Conservation (phyloP, 805 yeast genomes). For the Jamesozyma piceae region DNA sequence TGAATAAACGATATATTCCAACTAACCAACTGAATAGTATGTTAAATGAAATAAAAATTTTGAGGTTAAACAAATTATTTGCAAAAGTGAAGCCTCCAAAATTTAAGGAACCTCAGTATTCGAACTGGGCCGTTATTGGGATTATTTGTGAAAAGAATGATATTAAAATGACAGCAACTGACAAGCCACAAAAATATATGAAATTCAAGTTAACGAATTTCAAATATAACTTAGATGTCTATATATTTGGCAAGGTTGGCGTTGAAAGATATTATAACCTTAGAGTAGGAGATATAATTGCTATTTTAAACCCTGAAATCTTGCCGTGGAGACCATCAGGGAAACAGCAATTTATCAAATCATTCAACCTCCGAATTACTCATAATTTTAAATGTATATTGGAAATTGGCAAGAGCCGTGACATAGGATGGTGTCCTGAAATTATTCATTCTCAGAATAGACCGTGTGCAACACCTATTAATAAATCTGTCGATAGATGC, state of each 20-base stretch:
- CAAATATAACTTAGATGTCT: slow-evolving; percentile 46
- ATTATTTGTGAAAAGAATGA: slow-evolving; percentile 50
- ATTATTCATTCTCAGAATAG: slow-evolving; percentile 41
- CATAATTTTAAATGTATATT: slow-evolving; percentile 45
- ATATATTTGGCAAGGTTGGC: slow-evolving; percentile 53
- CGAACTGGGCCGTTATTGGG: slow-evolving; percentile 79
- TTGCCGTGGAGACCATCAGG: slow-evolving; percentile 31
- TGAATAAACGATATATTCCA: slow-evolving; percentile 41
- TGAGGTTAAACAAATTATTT: slow-evolving; percentile 49
- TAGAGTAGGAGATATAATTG: slow-evolving; percentile 63
- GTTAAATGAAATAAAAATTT: slow-evolving; percentile 42
- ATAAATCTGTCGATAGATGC: slow-evolving; percentile 41
- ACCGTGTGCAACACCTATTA: slow-evolving; percentile 53
- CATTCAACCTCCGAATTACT: slow-evolving; percentile 49
- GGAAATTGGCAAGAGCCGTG: slow-evolving; percentile 63
- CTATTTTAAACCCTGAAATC: slow-evolving; percentile 65
- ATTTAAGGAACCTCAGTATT: slow-evolving; percentile 55
- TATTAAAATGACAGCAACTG: slow-evolving; percentile 37
- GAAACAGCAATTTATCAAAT: slow-evolving; percentile 18
- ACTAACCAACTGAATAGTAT: slow-evolving; percentile 28
- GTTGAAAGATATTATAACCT: slow-evolving; percentile 66
- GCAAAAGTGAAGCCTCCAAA: slow-evolving; percentile 63
- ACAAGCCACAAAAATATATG: slow-evolving; percentile 44
- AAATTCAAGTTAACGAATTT: slow-evolving; percentile 62
- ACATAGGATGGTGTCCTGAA: slow-evolving; percentile 60